phyloP scores from a whole-genome alignment of 148 eudicot species.

The Drosera capensis region DNA sequence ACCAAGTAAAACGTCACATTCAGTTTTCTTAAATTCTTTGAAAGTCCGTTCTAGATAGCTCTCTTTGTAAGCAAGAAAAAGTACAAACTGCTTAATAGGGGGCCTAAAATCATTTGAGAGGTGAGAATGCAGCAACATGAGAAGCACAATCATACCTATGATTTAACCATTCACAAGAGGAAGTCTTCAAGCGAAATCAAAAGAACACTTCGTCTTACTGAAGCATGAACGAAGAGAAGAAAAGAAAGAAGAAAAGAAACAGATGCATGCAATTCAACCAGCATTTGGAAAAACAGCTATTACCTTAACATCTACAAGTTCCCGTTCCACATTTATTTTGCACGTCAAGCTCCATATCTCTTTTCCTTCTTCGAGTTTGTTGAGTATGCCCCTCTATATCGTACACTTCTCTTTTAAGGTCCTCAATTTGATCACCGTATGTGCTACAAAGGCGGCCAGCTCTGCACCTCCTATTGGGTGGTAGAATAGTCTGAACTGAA shows the following conservation, averaged over 20 bases:
- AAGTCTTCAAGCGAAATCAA: too few relatives aligned
- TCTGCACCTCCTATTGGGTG: conserved; percentile 53
- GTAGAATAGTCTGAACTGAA: conserved; percentile 69
- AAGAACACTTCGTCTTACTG: background rate
- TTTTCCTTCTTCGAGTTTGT: conserved; percentile 28
- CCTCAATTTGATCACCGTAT: conserved; percentile 60
- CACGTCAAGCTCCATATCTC: conserved; percentile 37
- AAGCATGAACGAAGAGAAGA: background rate
- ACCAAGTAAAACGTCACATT: too few relatives aligned
- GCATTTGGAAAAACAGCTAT: conserved; percentile 1
- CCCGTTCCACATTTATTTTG: conserved; percentile 18
- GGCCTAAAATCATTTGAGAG: too few relatives aligned
- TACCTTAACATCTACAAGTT: conserved; percentile 46
- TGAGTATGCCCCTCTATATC: conserved; percentile 27
- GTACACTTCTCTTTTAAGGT: conserved; percentile 37
- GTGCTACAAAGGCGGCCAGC: conserved; percentile 63
- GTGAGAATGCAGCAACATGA: too few relatives aligned
- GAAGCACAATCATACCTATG: too few relatives aligned
- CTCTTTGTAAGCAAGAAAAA: too few relatives aligned
- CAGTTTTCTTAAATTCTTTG: too few relatives aligned
- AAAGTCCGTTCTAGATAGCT: too few relatives aligned
- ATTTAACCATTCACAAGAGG: too few relatives aligned
- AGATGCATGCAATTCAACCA: background rate
- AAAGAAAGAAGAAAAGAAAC: background rate
- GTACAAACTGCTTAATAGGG: too few relatives aligned